Base-by-base conservation (phyloP, 768 basidiomycete genomes). In the Mrakia blollopis region DNA sequence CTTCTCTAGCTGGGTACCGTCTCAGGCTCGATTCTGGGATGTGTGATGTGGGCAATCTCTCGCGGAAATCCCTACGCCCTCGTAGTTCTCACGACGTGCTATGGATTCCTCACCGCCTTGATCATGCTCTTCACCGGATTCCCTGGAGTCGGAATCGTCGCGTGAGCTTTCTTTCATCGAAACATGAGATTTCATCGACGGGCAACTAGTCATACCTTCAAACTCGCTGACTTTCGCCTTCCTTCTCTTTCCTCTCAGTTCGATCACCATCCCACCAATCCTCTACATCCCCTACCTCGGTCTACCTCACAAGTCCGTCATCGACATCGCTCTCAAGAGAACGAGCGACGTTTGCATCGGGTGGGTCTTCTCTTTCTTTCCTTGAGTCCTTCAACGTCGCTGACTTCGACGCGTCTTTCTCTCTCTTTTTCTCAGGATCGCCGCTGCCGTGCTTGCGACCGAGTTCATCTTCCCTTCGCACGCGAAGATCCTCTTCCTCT, bases 231-330 rank as follows among this genome's bases (percentile, higher is more conserved):
- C 41, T 47, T 9, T 41, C 41, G n/a, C 80, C 10, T 79, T 74
- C n/a, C 13, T 61, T 82, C 30, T 80, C 79, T 16, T 79, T 80
- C 23, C 79, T 80, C 23, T 78, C 57, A 83, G 81, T 0, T 83
- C 83, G 10, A 84, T 84, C 76, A 84, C 84, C 2, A 72, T 84
- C 6, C 83, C 84, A 3, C 83, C 84, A 1, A 72, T 84, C 35
- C 41, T 84, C 5, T 84, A 83, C 72, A 80, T 84, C 35, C 78
- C 79, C 5, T 83, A 83, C 70, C 77, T 84, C 23, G 78, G 68
- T 2, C 72, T 81, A 0, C 70, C 78, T 3, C 72, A 81, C 25
- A 81, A 80, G 14, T 68, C 78, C 13, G 72, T 79, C 70, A 80
- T 82, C 73, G 77, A 79, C 8, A 74, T 84, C 16, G 83, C 84